Base-by-base conservation (phyloP, 2,329 filamentous ascomycete genomes). In the Tolypocladium inflatum region DNA sequence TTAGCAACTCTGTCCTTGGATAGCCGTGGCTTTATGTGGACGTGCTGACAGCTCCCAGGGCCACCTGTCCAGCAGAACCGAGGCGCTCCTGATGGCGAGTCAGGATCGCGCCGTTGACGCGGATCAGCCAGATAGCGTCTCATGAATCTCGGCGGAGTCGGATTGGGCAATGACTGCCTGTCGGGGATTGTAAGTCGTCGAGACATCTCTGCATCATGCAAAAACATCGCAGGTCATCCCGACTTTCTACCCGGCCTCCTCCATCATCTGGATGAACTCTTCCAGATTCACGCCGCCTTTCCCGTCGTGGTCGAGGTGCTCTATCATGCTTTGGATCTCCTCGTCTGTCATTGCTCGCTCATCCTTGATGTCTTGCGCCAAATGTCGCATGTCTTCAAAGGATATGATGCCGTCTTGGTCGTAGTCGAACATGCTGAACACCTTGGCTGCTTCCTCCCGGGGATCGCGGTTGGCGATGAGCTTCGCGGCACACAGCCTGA, bases 291-390 rank as follows among this genome's bases (percentile, higher is more conserved):
- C 85, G 57, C 83, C 91, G 13, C 92, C 92, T 65, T 96, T 95
- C 1, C 91, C 93, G 69, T 96, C 90, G 63, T 97, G 81, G 76
- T 99, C 94, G 76, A 97, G 95, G 74, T 97, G 93, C 68, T 97
- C 91, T 76, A 99, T 94, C 94, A 99, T 99, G 63, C 91, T 91
- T 65, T 85, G 81, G 61, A 99, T 80, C 72, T 99, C 94, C 67
- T 95, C 89, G 68, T 99, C 93, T 65, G 94, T 90, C 64, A 99
- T 80, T 15, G 90, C 91, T 50, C 74, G 72, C 58, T 76, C 74
- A 73, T 97, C 93, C 9, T 94, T 94, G 63, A 99, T 78, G 71
- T 97, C 94, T 66, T 91, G 84, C 59, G 93, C 91, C 33, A 97
- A 90, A 58, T 91, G 80, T 61, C 91, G 80, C 74, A 99, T 76